Evolutionary conservation across 208 protist species (phyloP), one percentile per base, ranked within the genome.

Genomic region (Strigomonas galati): DNA sequence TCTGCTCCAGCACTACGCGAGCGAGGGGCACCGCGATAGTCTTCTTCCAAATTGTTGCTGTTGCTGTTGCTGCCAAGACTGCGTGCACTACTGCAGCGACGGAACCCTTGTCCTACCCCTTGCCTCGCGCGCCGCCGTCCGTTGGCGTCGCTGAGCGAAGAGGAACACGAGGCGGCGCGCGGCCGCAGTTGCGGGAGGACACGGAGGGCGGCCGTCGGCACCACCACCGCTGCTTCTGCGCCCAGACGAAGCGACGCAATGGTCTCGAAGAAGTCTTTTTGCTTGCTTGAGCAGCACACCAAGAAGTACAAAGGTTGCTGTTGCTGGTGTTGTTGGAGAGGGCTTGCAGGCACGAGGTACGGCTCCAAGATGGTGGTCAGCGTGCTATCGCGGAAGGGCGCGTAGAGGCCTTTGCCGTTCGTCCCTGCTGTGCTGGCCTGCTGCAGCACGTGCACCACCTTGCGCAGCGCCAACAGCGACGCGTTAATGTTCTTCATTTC

Each of bases 401-500:
- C 76, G 62, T 82, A 81, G 12, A 72, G 3, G 48, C 31, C 5
- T 32, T 12, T 23, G 43, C 28, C 31, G 55, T 53, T 12, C 46
- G 37, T 65, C 59, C 54, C 55, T 17, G 9, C 30, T 1, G 27
- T 30, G 46, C 54, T 59, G 0, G 60, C 54, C 30, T 75, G 52
- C 44, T 78, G 65, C 27, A 91, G 72, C 14, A 69, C 74, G 43
- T 87, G 85, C 6, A 94, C 75, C 7, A 94, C 89, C 52, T 91
- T 87, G 6, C 84, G 84, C 44, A 94, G 74, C 10, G 85, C 85
- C 27, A 94, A 76, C 56, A 94, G 71, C n/a, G 84, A 91, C 30
- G 76, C 80, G 75, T 94, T 94, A 64, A 94, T 94, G 72, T 73
- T 71, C 12, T 75, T 76, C 56, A 80, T 81, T 61, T 92, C 85